Percentiles rank a stretch among this genome's conserved stretches.
Conservation (phyloP, 2,329 filamentous ascomycete species). For the Xylariales sp. region DNA sequence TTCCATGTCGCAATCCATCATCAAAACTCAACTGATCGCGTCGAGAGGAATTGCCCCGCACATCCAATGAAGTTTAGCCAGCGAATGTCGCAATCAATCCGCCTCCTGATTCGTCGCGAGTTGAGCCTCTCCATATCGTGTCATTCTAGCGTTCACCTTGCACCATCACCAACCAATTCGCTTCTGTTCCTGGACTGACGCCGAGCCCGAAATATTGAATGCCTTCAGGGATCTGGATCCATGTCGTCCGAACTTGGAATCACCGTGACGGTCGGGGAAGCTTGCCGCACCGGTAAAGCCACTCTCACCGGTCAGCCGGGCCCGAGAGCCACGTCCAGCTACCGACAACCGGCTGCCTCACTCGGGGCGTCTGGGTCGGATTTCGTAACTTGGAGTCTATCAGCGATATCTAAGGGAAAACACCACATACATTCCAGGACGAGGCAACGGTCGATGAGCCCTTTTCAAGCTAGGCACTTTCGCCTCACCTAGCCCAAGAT, state of each 20-base stretch:
- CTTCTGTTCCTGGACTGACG: neutral
- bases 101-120: constrained; percentile 23
- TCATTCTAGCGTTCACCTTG: constrained; percentile 25
- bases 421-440: no score
- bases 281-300: neutral
- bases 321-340: constrained; percentile 39
- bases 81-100: constrained; percentile 29
- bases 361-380: no score
- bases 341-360: constrained; percentile 53
- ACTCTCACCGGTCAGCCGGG: neutral
- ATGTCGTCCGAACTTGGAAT: neutral
- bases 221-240: neutral
- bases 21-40: constrained; percentile 3
- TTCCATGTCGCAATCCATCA: constrained; percentile 1
- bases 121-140: constrained; percentile 23
- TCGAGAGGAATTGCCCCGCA: constrained; percentile 9
- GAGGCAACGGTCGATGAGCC: no score
- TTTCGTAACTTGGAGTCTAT: no score
- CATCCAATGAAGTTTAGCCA: constrained; percentile 23
- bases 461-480: no score
- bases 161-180: constrained; percentile 17
- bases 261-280: neutral
- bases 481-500: no score
- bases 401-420: no score
- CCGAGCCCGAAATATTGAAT: neutral